Evolutionary conservation across 2,329 filamentous ascomycete species (phyloP), one percentile per base, ranked within the genome.

Genomic region (Penicillium sclerotigenum): DNA sequence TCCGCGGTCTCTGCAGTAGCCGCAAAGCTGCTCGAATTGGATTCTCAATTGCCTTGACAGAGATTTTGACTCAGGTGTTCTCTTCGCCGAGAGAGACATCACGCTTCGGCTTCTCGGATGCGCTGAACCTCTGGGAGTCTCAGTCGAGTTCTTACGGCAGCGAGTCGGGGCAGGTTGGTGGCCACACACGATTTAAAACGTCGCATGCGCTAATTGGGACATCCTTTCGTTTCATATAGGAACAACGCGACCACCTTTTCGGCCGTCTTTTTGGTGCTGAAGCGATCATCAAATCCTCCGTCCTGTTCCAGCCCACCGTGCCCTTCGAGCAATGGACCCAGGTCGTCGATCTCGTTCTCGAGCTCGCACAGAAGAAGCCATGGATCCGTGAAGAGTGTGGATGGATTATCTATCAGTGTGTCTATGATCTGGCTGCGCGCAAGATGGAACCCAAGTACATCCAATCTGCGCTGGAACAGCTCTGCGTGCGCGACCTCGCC

Each of bases 371-470:
- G 65, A 89, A 89, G 75, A 95, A 96, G 73, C 84, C 89, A 31
- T 97, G 92, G 93, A 80, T 97, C 62, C 84, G 90, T 58, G 87
- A 93, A 66, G 90, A 96, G 71, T 96, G 91, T 66, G 91, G 89
- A 31, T 90, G 87, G 81, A 84, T 94, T 46, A 79, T 97, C 26
- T 87, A 89, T 42, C 85, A 91, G 68, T 86, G 87, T 14, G 73
- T 94, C 36, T 80, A 82, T 31, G 85, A 87, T 20, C 65, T 82
- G 31, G 68, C 67, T 10, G 37, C 72, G 9, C 68, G 74, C 29
- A 67, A 75, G 28, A 69, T 72, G 20, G 62, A 73, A 18, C 60
- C 65, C 10, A 77, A 81, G 54, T 82, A 84, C 54, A 83, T 84
- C 1, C 81, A 87, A 65, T 74, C 79, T 26, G 85, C 88, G 0